A percentile compares a stretch with the other conserved stretches of the same genome.
phyloP scores from a whole-genome alignment of 2,329 filamentous ascomycete species.

The Malbranchea cinnamomea region DNA sequence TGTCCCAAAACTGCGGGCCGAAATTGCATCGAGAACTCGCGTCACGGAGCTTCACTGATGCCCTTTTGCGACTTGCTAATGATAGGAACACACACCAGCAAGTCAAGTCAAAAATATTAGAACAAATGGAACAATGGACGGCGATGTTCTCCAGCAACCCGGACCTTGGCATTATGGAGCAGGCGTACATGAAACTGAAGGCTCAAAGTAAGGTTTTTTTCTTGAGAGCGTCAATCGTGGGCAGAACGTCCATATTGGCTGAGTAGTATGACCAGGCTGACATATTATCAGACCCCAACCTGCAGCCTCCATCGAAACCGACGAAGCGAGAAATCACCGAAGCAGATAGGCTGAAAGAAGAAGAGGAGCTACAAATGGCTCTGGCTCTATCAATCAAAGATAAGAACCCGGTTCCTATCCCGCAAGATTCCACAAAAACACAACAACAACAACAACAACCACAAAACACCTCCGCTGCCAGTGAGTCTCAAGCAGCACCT shows the following conservation, averaged over 20 bases:
- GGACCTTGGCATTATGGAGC: conserved; percentile 93
- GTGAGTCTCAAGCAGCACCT: conserved; percentile 23
- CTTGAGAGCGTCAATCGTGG: too few species aligned
- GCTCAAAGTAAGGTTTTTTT: conserved; percentile 37
- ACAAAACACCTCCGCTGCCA: conserved; percentile 27
- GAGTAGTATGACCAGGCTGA: conserved; percentile 6
- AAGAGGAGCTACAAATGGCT: conserved; percentile 94
- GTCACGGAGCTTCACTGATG: conserved; percentile 86
- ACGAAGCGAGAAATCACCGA: conserved; percentile 87
- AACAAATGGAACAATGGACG: conserved; percentile 92
- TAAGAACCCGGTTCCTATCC: conserved; percentile 37
- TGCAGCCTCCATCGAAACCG: conserved; percentile 84
- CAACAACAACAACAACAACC: conserved; percentile 21
- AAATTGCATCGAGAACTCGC: conserved; percentile 79
- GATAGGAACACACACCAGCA: conserved; percentile 93
- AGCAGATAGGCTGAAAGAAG: conserved; percentile 80
- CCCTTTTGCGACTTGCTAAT: conserved; percentile 74
- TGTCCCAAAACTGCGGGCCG: conserved; percentile 82
- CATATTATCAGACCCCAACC: conserved; percentile 56
- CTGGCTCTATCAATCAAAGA: conserved; percentile 86
- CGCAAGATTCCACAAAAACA: conserved; percentile 23
- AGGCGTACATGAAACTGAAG: conserved; percentile 81
- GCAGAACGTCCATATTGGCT: too few species aligned
- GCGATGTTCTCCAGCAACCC: conserved; percentile 84
- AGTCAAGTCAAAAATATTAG: conserved; percentile 92